A percentile compares a stretch with the other conserved stretches of the same genome.
Conservation (phyloP, 805 yeast species). For the Teunomyces cretensis region DNA sequence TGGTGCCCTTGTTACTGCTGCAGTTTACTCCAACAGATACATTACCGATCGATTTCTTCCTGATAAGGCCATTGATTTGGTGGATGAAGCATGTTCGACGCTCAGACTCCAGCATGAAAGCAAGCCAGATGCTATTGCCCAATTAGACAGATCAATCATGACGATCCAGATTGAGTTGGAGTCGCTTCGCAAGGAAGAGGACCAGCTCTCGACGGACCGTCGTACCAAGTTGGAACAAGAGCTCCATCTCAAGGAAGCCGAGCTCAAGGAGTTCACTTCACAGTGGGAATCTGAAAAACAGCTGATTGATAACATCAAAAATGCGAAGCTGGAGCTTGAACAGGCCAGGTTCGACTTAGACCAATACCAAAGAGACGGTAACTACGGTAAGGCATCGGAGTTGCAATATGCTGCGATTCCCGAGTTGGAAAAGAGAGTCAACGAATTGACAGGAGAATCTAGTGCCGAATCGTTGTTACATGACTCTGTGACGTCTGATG, state of each 20-base stretch:
- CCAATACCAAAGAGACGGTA: conserved; percentile 77
- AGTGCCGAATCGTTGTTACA: conserved; percentile 56
- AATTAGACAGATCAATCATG: conserved; percentile 84
- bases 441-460: conserved; percentile 32
- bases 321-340: conserved; percentile 79
- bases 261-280: conserved; percentile 67
- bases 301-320: conserved; percentile 74
- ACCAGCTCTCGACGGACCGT: conserved; percentile 77
- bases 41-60: conserved; percentile 90
- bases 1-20: conserved; percentile 91
- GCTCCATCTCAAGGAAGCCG: conserved; percentile 59
- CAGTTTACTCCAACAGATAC: conserved; percentile 83
- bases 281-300: conserved; percentile 85
- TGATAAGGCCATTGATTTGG: conserved; percentile 94
- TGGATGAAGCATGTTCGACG: conserved; percentile 97
- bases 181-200: conserved; percentile 90
- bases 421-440: conserved; percentile 62
- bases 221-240: conserved; percentile 71
- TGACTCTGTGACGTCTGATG: conserved; percentile 92
- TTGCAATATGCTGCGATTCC: conserved; percentile 88
- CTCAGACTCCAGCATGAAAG: conserved; percentile 93
- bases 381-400: conserved; percentile 86
- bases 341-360: conserved; percentile 82
- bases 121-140: conserved; percentile 91
- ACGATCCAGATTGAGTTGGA: conserved; percentile 94